Base-by-base conservation (phyloP, 202 grass and related monocot genomes). In the Saccharum hybrid region DNA sequence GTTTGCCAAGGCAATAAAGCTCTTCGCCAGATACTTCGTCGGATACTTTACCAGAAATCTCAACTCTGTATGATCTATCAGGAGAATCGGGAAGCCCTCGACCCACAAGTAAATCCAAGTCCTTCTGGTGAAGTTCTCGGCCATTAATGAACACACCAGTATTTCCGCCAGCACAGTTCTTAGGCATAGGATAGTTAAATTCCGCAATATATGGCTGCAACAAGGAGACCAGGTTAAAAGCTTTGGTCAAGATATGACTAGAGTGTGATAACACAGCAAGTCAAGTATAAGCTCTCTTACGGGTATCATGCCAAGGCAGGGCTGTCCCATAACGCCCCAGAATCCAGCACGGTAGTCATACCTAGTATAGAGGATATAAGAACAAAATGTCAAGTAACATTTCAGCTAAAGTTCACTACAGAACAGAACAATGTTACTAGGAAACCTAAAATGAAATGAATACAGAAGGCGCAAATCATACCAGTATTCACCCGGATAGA, bases 181-280 rank as follows among this genome's bases (percentile, higher is more conserved):
- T 94, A 39, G 92, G 88, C 87, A 94, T 92, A 68, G 90, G 88
- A 66, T 92, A 94, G 54, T 94, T 94, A 43, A 94, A 91, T 30
- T 94, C 88, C 0, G 86, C 80, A 76, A 94, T 94, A 62, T 31
- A 94, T 9, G 93, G 90, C 93, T 92, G 88, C 80, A 86, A 71
- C 65, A 86, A 8, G 66, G 56, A 86, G 34, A 81, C 60, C 5
- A 51, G 71, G 59, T 82, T 70, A 78, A 62, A 63, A 86, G 5
- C 71, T 79, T 65, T 73, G 68, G n/a, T 68, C 34, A 83, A 65
- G 79, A 68, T 54, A 85, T 81, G 11, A 34, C 19, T 61, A 81
- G 60, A 33, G 37, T 74, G 66, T 8, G 38, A 45, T 1, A 59
- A 72, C 13, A 30, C 39, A 45, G 0, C 16, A 52, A 36, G 5